phyloP scores from a whole-genome alignment of 805 yeast species.

The Priceomyces haplophilus region DNA sequence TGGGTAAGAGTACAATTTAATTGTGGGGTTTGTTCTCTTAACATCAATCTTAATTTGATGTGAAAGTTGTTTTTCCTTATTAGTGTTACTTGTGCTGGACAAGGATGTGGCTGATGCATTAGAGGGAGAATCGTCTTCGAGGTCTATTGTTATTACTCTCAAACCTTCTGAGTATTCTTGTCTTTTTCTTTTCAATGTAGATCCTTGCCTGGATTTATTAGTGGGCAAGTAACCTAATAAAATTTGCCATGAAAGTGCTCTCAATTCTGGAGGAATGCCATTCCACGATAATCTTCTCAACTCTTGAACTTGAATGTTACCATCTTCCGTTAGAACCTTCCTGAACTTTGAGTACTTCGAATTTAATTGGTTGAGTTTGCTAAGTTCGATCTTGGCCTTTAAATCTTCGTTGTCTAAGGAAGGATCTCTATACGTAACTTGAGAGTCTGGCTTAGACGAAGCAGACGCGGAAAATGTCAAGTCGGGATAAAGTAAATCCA shows the following conservation, averaged over 20 bases:
- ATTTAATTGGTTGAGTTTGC: constrained; percentile 55
- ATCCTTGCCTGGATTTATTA: constrained; percentile 68
- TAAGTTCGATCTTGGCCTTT: constrained; percentile 46
- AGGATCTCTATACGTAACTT: constrained; percentile 11
- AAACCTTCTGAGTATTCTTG: constrained; percentile 81
- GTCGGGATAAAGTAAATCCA: constrained; percentile 40
- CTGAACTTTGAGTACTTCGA: constrained; percentile 68
- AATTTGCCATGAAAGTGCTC: constrained; percentile 88
- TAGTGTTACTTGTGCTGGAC: constrained; percentile 34
- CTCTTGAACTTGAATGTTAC: constrained; percentile 61
- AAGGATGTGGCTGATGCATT: constrained; percentile 13
- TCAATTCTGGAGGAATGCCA: constrained; percentile 78
- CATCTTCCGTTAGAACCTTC: constrained; percentile 48
- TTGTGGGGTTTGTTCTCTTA: constrained; percentile 87
- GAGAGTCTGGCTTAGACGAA: neutral
- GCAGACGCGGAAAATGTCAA: constrained; percentile 21
- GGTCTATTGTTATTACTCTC: constrained; percentile 52
- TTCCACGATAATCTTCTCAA: constrained; percentile 86
- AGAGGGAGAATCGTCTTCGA: constrained; percentile 25
- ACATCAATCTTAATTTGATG: constrained; percentile 95
- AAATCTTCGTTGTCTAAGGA: constrained; percentile 41
- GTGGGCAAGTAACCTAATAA: constrained; percentile 88
- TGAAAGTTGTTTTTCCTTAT: constrained; percentile 62
- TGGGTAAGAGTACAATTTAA: constrained; percentile 64
- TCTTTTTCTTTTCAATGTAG: constrained; percentile 73